These are phyloP conservation scores for Leccinum subgranulosum DNA, from an alignment of 768 basidiomycete genomes.

Conservation along the genomic window DNA sequence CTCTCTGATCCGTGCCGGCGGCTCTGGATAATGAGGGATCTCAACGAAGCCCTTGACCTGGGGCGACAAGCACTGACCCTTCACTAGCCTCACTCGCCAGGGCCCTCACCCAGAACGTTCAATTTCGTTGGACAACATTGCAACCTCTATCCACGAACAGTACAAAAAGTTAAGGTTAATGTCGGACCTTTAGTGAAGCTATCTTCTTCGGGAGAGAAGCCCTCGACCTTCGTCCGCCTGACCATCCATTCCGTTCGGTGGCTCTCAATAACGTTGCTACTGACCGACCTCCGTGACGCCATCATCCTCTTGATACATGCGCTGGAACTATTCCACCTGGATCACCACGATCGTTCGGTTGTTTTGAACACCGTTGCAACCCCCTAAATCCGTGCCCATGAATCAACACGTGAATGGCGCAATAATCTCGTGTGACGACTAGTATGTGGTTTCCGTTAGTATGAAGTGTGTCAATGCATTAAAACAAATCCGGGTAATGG, in stretches of 20 bases:
- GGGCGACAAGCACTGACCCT: neutral
- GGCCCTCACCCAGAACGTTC: neutral
- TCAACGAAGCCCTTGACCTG: neutral
- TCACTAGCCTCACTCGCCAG: neutral
- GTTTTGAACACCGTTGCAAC: neutral
- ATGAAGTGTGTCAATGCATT: too few species aligned
- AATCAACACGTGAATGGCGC: too few species aligned
- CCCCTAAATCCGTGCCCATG: neutral
- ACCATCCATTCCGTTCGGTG: neutral
- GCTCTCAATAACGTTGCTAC: neutral
- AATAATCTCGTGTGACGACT: too few species aligned
- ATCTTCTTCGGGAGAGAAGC: neutral
- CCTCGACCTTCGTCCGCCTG: neutral
- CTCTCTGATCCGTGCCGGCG: neutral
- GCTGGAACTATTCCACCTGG: neutral
- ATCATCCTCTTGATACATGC: neutral
- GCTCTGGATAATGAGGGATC: neutral
- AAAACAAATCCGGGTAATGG: too few species aligned
- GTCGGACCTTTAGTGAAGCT: neutral
- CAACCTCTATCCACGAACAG: neutral
- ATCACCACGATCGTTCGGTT: neutral
- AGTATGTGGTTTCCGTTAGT: too few species aligned
- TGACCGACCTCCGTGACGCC: neutral
- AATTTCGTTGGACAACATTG: neutral
- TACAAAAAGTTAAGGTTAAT: neutral